A percentile compares a stretch with the other conserved stretches of the same genome.
These are phyloP conservation scores for Wickerhamomyces chaumierensis DNA, from an alignment of 805 yeast genomes.

Conservation along the genomic window DNA sequence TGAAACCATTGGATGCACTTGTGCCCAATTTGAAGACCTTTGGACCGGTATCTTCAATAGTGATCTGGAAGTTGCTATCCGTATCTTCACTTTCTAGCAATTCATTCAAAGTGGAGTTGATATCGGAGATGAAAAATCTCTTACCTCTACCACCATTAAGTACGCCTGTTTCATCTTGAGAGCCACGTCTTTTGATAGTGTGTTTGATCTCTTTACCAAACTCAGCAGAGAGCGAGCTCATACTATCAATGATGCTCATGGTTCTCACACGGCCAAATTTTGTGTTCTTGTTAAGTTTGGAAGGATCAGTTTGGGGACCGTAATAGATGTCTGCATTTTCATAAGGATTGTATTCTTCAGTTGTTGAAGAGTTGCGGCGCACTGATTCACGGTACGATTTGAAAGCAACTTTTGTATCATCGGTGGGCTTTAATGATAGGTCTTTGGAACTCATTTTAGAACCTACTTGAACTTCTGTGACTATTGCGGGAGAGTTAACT, in stretches of 20 bases:
- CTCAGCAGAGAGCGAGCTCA: slow-evolving; percentile 8
- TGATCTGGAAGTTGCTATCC: slow-evolving; percentile 73
- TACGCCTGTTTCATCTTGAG: slow-evolving; percentile 36
- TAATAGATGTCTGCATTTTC: slow-evolving; percentile 62
- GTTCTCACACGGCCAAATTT: slow-evolving; percentile 46
- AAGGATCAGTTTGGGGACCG: slow-evolving; percentile 50
- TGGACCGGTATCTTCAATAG: slow-evolving; percentile 78
- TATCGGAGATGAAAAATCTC: slow-evolving; percentile 59
- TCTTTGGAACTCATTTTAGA: too few species aligned
- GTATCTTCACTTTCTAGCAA: slow-evolving; percentile 73
- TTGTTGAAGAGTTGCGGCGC: slow-evolving; percentile 15
- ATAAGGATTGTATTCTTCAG: slow-evolving; percentile 38
- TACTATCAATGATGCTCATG: slow-evolving; percentile 32
- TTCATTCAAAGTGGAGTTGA: slow-evolving; percentile 59
- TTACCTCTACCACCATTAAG: slow-evolving; percentile 24
- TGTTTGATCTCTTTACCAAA: slow-evolving; percentile 14
- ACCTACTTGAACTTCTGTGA: too few species aligned
- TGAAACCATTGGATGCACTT: slow-evolving; percentile 73
- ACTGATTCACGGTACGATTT: background rate
- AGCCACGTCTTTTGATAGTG: slow-evolving; percentile 35
- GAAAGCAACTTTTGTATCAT: too few species aligned
- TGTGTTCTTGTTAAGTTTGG: slow-evolving; percentile 28
- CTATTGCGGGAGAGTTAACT: too few species aligned
- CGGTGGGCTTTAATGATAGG: too few species aligned
- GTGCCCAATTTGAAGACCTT: slow-evolving; percentile 75